These are phyloP conservation scores for Tephrocybe sp. DNA, from an alignment of 768 basidiomycete species.

Conservation along the genomic window DNA sequence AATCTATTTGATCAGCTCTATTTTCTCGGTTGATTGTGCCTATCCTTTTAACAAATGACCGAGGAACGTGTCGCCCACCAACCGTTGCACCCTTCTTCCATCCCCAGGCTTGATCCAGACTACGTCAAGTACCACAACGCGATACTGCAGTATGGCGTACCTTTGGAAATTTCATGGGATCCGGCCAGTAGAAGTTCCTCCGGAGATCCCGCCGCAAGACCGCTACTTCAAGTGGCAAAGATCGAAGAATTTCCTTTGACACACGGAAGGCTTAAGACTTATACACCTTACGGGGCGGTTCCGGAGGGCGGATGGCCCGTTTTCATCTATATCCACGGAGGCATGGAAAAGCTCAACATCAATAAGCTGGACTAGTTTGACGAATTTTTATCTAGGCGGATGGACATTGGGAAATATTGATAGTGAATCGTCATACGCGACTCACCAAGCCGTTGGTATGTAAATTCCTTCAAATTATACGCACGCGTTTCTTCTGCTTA, in stretches of 20 bases:
- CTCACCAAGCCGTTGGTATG: constrained; percentile 58
- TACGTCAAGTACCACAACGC: constrained; percentile 65
- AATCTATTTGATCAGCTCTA: too few species aligned
- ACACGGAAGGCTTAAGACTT: constrained; percentile 58
- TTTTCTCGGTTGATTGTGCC: too few species aligned
- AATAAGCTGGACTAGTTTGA: neutral
- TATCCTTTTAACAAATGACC: too few species aligned
- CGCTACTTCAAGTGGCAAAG: constrained; percentile 54
- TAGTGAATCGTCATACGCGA: constrained; percentile 59
- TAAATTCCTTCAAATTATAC: constrained; percentile 3
- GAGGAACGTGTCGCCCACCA: constrained; percentile 26
- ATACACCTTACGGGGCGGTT: constrained; percentile 54
- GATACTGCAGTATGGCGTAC: too few species aligned
- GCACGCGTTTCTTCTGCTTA: too few species aligned
- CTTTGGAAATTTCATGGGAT: too few species aligned
- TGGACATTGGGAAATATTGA: constrained; percentile 73
- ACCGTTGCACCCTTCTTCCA: constrained; percentile 64
- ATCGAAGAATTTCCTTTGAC: constrained; percentile 53
- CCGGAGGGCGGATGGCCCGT: constrained; percentile 68
- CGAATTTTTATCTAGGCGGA: constrained; percentile 45
- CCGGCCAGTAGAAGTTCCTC: too few species aligned
- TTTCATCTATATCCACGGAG: constrained; percentile 76
- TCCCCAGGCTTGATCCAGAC: constrained; percentile 63
- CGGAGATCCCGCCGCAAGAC: constrained; percentile 56
- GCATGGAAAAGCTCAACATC: constrained; percentile 35